These are phyloP conservation scores for Triticum monococcum DNA, from an alignment of 176 grass and related monocot genomes.

Conservation along the genomic window DNA sequence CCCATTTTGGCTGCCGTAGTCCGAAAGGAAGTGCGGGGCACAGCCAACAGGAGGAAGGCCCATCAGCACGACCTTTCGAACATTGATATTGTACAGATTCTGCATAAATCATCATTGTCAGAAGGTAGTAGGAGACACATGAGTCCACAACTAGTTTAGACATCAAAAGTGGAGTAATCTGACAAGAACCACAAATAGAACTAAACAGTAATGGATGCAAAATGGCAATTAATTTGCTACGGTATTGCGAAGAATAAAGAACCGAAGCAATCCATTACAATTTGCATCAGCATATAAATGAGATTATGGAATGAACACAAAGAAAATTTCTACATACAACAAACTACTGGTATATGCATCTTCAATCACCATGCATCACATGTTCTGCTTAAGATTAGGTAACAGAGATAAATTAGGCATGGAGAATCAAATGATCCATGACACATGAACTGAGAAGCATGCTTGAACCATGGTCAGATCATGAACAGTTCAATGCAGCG, in stretches of 20 bases:
- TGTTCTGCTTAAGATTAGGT: neutral
- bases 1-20: slow-evolving; percentile 63
- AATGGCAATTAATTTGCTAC: neutral
- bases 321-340: neutral
- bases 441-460: neutral
- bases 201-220: slow-evolving; percentile 5
- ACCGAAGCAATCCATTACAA: neutral
- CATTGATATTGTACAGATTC: slow-evolving; percentile 78
- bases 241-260: neutral
- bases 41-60: slow-evolving; percentile 76
- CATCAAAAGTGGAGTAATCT: neutral
- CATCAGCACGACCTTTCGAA: slow-evolving; percentile 63
- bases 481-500: neutral
- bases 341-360: neutral
- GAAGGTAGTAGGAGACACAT: neutral
- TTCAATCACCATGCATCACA: neutral
- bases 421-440: neutral
- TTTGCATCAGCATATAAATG: neutral
- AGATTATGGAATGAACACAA: neutral
- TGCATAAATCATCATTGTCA: slow-evolving; percentile 33
- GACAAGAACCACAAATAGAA: neutral
- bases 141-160: neutral
- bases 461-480: neutral
- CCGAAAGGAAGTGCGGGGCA: slow-evolving; percentile 76
- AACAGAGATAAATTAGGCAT: neutral